Evolutionary conservation across 768 basidiomycete species (phyloP).

Genomic region (Lenzites betulinus): DNA sequence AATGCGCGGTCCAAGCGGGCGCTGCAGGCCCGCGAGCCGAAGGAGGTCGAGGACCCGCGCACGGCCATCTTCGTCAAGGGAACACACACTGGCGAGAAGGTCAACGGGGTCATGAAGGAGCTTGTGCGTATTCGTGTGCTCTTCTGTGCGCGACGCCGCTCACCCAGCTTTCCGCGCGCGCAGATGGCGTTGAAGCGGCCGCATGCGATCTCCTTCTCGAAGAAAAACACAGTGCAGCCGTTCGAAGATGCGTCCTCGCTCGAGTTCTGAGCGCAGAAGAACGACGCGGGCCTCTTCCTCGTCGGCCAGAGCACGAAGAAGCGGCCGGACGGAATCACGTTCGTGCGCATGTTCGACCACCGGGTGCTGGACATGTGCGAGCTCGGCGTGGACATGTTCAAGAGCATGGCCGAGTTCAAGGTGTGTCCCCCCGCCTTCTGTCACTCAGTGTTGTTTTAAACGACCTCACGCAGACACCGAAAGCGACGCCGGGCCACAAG

Average conservation of each 20-base stretch:
- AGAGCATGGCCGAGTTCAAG: constrained; percentile 82
- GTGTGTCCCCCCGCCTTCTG: constrained; percentile 44
- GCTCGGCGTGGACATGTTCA: constrained; percentile 81
- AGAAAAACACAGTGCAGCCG: constrained; percentile 88
- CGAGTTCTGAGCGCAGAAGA: constrained; percentile 92
- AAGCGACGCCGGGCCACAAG: constrained; percentile 86
- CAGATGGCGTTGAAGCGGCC: constrained; percentile 96
- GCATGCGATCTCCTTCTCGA: constrained; percentile 87
- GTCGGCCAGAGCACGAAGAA: constrained; percentile 95
- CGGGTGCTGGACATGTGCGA: constrained; percentile 94
- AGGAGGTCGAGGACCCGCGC: constrained; percentile 86
- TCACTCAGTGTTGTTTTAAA: not conserved
- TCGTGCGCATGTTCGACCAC: constrained; percentile 85
- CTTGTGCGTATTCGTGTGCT: constrained; percentile 55
- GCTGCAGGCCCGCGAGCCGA: constrained; percentile 82
- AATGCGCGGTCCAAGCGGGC: constrained; percentile 95
- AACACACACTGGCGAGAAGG: constrained; percentile 78
- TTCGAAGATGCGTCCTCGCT: constrained; percentile 85
- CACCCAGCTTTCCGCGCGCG: not conserved
- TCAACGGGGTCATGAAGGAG: constrained; percentile 85
- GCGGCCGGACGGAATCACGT: constrained; percentile 81
- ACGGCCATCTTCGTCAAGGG: constrained; percentile 91
- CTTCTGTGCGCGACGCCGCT: not conserved
- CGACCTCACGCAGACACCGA: constrained; percentile 73
- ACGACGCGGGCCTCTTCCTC: constrained; percentile 91